A percentile compares a stretch with the other conserved stretches of the same genome.
phyloP scores from a whole-genome alignment of 352 stramenopile species.

The Phytopythium boreale region DNA sequence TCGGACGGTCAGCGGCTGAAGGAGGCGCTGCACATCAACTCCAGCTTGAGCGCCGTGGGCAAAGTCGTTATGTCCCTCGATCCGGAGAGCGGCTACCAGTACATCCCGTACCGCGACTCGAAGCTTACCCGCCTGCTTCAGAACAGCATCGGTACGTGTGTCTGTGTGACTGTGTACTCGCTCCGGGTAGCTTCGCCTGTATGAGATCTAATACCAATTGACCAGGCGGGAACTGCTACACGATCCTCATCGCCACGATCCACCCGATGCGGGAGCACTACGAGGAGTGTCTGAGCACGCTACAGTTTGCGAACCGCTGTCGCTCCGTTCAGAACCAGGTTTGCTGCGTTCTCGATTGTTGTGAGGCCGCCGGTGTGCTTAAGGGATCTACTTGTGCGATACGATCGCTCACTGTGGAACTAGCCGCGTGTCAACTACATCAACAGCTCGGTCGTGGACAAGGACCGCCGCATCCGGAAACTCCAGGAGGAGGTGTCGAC shows the following conservation, averaged over 20 bases:
- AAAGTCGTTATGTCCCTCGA: slow-evolving; percentile 88
- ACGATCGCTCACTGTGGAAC: not conserved
- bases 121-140: slow-evolving; percentile 83
- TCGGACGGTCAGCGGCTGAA: slow-evolving; percentile 83
- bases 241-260: slow-evolving; percentile 83
- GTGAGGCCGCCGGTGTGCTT: not conserved
- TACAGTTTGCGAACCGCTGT: slow-evolving; percentile 91
- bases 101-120: slow-evolving; percentile 84
- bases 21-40: slow-evolving; percentile 86
- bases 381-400: not conserved
- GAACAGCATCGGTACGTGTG: slow-evolving; percentile 68
- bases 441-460: slow-evolving; percentile 77
- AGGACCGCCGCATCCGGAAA: slow-evolving; percentile 81
- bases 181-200: no score
- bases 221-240: slow-evolving; percentile 84
- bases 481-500: slow-evolving; percentile 70
- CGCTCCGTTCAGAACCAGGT: slow-evolving; percentile 89
- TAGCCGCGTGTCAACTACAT: slow-evolving; percentile 84
- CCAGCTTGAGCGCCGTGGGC: slow-evolving; percentile 75
- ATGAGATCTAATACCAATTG: not conserved
- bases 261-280: slow-evolving; percentile 89
- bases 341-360: not conserved
- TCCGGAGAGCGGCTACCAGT: slow-evolving; percentile 85
- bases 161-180: not conserved
- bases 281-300: slow-evolving; percentile 87